Evolutionary conservation across 345 rosid genomes (phyloP).

Genomic region (Trapa bicornis): DNA sequence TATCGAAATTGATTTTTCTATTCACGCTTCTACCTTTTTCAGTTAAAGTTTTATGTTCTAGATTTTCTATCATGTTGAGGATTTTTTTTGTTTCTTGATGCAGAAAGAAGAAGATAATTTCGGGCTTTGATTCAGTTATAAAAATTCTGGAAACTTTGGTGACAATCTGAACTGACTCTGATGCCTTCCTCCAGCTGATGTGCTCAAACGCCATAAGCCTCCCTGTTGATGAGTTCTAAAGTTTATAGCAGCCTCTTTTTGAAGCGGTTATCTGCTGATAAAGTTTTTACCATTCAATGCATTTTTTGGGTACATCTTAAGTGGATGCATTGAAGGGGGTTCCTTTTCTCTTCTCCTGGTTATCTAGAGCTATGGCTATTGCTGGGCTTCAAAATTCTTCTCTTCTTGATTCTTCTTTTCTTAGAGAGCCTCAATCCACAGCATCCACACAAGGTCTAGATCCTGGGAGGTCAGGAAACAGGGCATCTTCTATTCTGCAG

Average conservation of each 20-base stretch:
- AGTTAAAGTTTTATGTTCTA: too few relatives aligned
- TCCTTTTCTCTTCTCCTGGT: slow-evolving; percentile 1
- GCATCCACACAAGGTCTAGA: slow-evolving; percentile 35
- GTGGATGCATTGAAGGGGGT: slow-evolving; percentile 29
- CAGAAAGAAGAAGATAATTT: neutral
- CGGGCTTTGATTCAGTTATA: neutral
- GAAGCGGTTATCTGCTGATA: slow-evolving; percentile 17
- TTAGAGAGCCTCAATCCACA: slow-evolving; percentile 52
- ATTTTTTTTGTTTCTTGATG: neutral
- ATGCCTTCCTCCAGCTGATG: neutral
- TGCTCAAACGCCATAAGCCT: neutral
- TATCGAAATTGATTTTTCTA: too few relatives aligned
- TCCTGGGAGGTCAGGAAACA: slow-evolving; percentile 51
- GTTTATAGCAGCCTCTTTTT: slow-evolving; percentile 13
- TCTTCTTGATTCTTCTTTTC: slow-evolving; percentile 58
- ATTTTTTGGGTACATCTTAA: slow-evolving; percentile 28
- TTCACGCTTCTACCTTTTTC: too few relatives aligned
- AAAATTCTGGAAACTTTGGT: neutral
- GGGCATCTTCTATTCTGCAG: slow-evolving; percentile 62
- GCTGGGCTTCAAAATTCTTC: slow-evolving; percentile 74
- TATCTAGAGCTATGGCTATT: slow-evolving; percentile 48
- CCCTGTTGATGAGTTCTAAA: neutral
- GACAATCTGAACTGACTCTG: neutral
- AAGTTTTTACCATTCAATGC: slow-evolving; percentile 6
- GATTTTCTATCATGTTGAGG: neutral